Base-by-base conservation (phyloP, 1,284 basidiomycete species). In the Cerioporus squamosus region DNA sequence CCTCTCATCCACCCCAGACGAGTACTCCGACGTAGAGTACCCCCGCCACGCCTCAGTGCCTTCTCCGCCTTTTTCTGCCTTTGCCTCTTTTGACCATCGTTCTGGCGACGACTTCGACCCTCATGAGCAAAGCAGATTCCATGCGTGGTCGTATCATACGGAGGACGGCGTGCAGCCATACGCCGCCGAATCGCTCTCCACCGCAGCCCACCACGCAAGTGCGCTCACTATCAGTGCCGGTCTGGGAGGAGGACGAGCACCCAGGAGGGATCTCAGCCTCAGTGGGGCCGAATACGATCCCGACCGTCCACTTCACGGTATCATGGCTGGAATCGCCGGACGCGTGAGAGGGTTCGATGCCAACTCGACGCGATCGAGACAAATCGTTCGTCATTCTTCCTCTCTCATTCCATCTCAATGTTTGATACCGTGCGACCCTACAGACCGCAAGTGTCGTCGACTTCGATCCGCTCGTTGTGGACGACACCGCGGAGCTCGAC, bases 201-300 rank as follows among this genome's bases (percentile, higher is more conserved):
- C 93, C 0, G 86, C 86, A 12, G 91, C 87, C 2, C 94, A 96
- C 72, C 94, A 96, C 73, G 92, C 91, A 24, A 93, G 90, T 62
- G 91, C 85, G 0, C 79, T 95, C 47, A 95, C 94, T 0, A 79
- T 96, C n/a, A 91, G 83, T 57, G 91, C 92, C 2, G 94, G 94
- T 0, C 80, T 95, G 3, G 62, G 59, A 26, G 87, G 83, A 51
- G 75, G 76, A 3, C 75, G 86, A 20, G 76, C 74, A 6, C 72
- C 72, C 22, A 73, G 80, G 59, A 76, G 85, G 56, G 86, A 82
- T 61, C 72, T 81, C 36, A 89, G 85, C 65, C 70, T 89, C 39
- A 90, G 87, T 67, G 89, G 86, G 24, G 88, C 86, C 43, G 93
- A 95, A 70, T 95, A 92, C 65, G 93, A 95, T 70, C 93, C 93